Evolutionary conservation across 371 early-diverging fungal species (phyloP).

Genomic region (Rhizopus stolonifer): DNA sequence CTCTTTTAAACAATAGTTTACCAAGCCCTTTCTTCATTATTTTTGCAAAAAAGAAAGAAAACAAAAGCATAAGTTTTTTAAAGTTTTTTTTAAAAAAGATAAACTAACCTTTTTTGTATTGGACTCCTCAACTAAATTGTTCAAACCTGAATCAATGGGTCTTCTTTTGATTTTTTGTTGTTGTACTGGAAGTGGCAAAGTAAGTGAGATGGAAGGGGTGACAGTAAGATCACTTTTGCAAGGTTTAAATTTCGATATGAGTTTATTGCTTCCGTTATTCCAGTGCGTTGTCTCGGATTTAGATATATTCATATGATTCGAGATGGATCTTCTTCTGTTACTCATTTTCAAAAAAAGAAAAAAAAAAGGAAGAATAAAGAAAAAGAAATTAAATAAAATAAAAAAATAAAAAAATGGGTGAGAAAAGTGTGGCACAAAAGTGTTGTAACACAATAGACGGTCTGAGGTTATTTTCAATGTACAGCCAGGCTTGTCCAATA

Average conservation of each 20-base stretch:
- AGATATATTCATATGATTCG: background rate
- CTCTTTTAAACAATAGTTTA: conserved; percentile 10
- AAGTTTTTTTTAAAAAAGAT: background rate
- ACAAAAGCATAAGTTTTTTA: conserved; percentile 1
- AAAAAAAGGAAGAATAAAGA: background rate
- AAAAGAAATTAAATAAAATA: conserved; percentile 3
- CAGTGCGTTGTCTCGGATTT: conserved; percentile 13
- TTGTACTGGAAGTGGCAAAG: conserved; percentile 8
- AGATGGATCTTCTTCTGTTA: conserved; percentile 15
- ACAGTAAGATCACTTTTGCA: background rate
- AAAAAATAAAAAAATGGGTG: background rate
- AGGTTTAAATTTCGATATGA: conserved; percentile 14
- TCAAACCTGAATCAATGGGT: conserved; percentile 5
- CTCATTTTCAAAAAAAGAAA: conserved; percentile 1
- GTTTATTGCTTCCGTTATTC: conserved; percentile 6
- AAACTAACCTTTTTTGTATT: conserved; percentile 20
- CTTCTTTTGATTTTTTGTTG: conserved; percentile 19
- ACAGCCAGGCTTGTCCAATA: no score
- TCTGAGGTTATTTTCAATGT: background rate
- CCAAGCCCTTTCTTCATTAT: conserved; percentile 12
- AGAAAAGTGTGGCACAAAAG: background rate
- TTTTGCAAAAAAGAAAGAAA: background rate
- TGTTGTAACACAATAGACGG: conserved; percentile 4
- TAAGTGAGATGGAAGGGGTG: conserved; percentile 8
- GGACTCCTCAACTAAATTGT: conserved; percentile 4